These are phyloP conservation scores for Eimeria acervulina DNA, from an alignment of 169 alveolate species.

Conservation along the genomic window DNA sequence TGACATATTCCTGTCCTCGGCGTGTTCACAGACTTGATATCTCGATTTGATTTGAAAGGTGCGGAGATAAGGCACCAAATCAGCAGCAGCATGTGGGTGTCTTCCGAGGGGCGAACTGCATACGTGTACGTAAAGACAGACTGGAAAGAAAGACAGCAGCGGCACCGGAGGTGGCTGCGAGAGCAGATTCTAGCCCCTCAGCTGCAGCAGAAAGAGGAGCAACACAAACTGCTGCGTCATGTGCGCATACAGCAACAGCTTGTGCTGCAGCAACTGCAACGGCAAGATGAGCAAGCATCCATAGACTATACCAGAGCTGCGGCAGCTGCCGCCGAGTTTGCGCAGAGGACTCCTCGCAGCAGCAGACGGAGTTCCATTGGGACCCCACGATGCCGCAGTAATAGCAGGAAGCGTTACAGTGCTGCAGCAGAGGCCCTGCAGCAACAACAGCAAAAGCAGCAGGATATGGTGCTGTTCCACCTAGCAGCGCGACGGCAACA, in stretches of 20 bases:
- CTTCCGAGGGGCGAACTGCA: conserved; percentile 91
- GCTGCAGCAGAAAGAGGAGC: conserved; percentile 66
- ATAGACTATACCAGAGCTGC: not conserved
- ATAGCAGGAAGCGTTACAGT: conserved; percentile 62
- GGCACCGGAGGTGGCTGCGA: conserved; percentile 81
- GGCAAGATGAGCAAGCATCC: conserved; percentile 8
- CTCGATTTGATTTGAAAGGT: conserved; percentile 86
- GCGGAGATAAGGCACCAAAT: conserved; percentile 87
- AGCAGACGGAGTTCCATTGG: conserved; percentile 58
- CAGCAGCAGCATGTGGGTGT: conserved; percentile 91
- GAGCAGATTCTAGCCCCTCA: conserved; percentile 59
- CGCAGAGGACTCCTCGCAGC: conserved; percentile 68
- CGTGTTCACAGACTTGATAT: conserved; percentile 85
- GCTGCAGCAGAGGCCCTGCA: conserved; percentile 57
- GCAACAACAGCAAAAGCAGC: conserved; percentile 69
- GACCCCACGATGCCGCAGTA: conserved; percentile 61
- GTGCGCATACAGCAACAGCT: conserved; percentile 75
- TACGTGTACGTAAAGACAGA: conserved; percentile 90
- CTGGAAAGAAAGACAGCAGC: conserved; percentile 86
- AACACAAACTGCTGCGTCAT: conserved; percentile 69
- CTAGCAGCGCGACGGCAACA: conserved; percentile 74
- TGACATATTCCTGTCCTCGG: not conserved
- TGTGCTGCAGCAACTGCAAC: conserved; percentile 68
- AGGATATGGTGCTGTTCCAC: conserved; percentile 73
- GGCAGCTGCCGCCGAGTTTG: conserved; percentile 23